Conservation (phyloP, 768 basidiomycete genomes). For the Suillus placidus region DNA sequence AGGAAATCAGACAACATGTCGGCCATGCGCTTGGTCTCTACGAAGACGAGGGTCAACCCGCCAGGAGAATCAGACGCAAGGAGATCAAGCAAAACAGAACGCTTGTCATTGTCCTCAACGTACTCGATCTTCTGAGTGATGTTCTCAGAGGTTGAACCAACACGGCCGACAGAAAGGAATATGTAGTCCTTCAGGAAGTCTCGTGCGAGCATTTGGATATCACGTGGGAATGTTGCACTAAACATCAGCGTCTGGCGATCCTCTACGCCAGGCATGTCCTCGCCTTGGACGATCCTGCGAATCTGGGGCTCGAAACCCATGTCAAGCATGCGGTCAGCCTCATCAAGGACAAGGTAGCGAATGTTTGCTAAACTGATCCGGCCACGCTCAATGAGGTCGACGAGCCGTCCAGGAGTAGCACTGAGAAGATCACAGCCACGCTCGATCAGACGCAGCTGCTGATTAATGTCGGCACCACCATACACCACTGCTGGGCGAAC, state of each 20-base stretch:
- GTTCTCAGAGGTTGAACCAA: slow-evolving; percentile 98
- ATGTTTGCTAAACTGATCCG: slow-evolving; percentile 95
- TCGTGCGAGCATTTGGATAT: slow-evolving; percentile 95
- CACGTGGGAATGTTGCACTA: slow-evolving; percentile 97
- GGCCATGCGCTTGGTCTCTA: slow-evolving; percentile 99
- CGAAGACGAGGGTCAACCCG: slow-evolving; percentile 94
- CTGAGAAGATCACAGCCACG: slow-evolving; percentile 96
- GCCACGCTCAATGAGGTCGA: slow-evolving; percentile 97
- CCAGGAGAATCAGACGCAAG: slow-evolving; percentile 69
- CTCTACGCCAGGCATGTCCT: slow-evolving; percentile 94
- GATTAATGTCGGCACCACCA: slow-evolving; percentile 97
- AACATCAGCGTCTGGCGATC: slow-evolving; percentile 99
- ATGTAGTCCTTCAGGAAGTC: slow-evolving; percentile 99
- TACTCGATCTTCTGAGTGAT: slow-evolving; percentile 99
- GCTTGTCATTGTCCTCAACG: slow-evolving; percentile 96
- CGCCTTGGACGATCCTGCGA: slow-evolving; percentile 94
- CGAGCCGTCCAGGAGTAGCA: slow-evolving; percentile 96
- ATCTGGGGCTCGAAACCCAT: slow-evolving; percentile 99
- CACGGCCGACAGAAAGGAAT: slow-evolving; percentile 97
- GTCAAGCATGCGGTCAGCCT: slow-evolving; percentile 99
- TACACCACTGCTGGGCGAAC: slow-evolving; percentile 98
- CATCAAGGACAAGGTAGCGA: slow-evolving; percentile 97
- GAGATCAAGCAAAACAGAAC: slow-evolving; percentile 93
- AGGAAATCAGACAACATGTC: slow-evolving; percentile 98
- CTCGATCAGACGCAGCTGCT: slow-evolving; percentile 91